Base-by-base conservation (phyloP, 1,139 yeast species). In the Wickerhamomyces sp. region DNA sequence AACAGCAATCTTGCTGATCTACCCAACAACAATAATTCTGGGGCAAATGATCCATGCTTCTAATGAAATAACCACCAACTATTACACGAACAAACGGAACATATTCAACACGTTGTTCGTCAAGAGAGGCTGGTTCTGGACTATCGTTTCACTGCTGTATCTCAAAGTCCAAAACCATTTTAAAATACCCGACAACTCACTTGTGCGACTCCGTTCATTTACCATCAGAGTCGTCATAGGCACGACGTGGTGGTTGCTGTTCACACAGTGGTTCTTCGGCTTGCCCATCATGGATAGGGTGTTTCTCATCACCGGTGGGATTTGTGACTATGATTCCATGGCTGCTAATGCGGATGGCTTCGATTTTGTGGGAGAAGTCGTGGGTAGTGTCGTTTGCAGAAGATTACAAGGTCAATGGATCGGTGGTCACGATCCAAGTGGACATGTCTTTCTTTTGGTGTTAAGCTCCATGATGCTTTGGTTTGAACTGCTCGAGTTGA, bases 371-470 rank as follows among this genome's bases (percentile, higher is more conserved):
- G 33, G 25, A 31, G 21, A 16, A 17, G n/a, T n/a, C n/a, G 35
- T 37, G 10, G 49, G 52, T 5, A 76, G 84, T 14, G 66, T 66
- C 28, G 61, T 63, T 6, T 88, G 96, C 54, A 64, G 88, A 29
- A 52, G 62, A 19, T 46, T 74, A 16, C 75, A 74, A 17, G 96
- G 96, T 0, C 46, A 62, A 4, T 89, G 97, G 98, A 56, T 54
- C 9, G 96, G 96, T 1, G 98, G 98, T 0, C 95, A 87, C 54
- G 98, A 91, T 61, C 95, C 97, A 12, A 82, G 93, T 42, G 98
- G 98, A 0, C 98, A 91, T 56, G 84, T 87, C 1, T 91, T 89
- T 50, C 57, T 91, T 30, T 61, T 91, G 38, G 75, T 85, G 4
- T 81, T 86, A 43, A 74, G 91, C 37, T 75, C 86, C 14, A 62